phyloP scores from a whole-genome alignment of 2,329 filamentous ascomycete species.

The Alternaria conjuncta region DNA sequence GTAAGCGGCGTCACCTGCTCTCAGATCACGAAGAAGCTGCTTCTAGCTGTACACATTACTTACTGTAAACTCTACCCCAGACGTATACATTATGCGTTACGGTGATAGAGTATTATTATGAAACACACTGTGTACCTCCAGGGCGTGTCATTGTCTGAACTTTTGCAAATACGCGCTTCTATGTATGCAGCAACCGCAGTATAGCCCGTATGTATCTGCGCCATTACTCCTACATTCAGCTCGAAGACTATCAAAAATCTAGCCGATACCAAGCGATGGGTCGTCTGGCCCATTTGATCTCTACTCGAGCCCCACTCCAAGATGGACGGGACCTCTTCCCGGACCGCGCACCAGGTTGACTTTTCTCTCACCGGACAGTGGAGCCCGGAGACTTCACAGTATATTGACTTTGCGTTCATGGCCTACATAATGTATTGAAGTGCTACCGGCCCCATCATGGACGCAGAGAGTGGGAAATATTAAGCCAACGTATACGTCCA shows the following conservation, averaged over 20 bases:
- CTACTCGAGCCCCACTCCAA: not conserved
- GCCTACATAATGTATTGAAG: not conserved
- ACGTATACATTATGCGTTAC: not conserved
- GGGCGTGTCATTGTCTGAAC: not conserved
- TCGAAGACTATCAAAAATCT: not conserved
- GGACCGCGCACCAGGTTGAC: not conserved
- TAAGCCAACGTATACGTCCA: not conserved
- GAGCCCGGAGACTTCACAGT: not conserved
- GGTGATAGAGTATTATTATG: too few species aligned
- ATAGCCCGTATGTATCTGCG: not conserved
- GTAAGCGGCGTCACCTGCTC: too few species aligned
- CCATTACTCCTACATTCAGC: not conserved
- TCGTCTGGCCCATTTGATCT: not conserved
- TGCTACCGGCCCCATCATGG: not conserved
- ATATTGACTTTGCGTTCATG: not conserved
- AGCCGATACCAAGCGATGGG: not conserved
- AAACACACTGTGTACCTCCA: not conserved
- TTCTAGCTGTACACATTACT: not conserved
- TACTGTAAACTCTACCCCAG: not conserved
- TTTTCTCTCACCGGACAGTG: not conserved
- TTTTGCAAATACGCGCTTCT: too few species aligned
- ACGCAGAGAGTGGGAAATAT: not conserved
- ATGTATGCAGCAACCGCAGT: not conserved
- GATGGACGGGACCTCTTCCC: not conserved
- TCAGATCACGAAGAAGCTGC: not conserved